Evolutionary conservation across 345 rosid genomes (phyloP).

Genomic region (Arabis alpina): DNA sequence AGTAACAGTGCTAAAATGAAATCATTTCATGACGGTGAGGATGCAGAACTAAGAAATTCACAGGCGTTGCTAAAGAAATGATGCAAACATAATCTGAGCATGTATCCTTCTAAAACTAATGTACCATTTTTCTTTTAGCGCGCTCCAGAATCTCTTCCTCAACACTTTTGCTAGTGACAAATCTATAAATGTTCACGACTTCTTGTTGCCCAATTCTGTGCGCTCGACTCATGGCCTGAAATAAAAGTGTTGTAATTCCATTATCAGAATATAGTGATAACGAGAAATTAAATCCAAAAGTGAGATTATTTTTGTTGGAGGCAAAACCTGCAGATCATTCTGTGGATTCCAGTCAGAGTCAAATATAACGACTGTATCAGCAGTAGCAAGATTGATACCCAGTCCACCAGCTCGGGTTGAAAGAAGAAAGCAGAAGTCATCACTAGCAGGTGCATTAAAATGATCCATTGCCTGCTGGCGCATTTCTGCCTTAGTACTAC

Average conservation of each 20-base stretch:
- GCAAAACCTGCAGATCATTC: constrained; percentile 90
- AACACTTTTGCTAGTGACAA: constrained; percentile 98
- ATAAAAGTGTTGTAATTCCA: constrained; percentile 30
- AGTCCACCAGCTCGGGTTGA: constrained; percentile 99
- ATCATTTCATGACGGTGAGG: constrained; percentile 19
- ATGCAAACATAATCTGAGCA: constrained; percentile 14
- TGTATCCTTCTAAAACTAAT: constrained; percentile 7
- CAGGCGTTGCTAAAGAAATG: constrained; percentile 9
- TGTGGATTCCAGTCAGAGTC: constrained; percentile 99
- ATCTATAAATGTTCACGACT: constrained; percentile 96
- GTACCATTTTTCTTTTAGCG: constrained; percentile 98
- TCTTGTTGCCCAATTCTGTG: constrained; percentile 99
- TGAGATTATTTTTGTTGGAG: not conserved
- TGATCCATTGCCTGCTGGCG: constrained; percentile 99
- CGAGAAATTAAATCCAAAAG: constrained; percentile 17
- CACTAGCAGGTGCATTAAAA: constrained; percentile 98
- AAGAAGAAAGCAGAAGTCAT: constrained; percentile 98
- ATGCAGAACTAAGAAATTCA: constrained; percentile 25
- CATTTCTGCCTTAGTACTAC: constrained; percentile 98
- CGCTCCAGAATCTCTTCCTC: constrained; percentile 99
- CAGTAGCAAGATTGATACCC: constrained; percentile 98
- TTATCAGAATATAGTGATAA: constrained; percentile 21
- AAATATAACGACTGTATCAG: constrained; percentile 97
- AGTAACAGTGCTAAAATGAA: not conserved
- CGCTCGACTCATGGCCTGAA: constrained; percentile 99